Percentiles rank a stretch among this genome's conserved stretches.
phyloP scores from a whole-genome alignment of 2,329 filamentous ascomycete genomes.

The Aureobasidium sp. region DNA sequence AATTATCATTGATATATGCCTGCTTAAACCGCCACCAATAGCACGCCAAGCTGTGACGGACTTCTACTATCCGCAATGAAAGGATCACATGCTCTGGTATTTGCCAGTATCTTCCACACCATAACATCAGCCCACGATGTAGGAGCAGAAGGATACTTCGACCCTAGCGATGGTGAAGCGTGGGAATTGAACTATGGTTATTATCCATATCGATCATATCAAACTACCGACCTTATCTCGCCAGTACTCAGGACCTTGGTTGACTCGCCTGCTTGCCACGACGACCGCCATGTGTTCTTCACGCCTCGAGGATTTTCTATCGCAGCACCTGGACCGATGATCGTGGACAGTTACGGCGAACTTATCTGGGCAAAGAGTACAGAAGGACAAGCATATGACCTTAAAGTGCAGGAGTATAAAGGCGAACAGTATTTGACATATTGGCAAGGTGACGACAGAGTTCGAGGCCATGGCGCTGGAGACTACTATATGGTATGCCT shows the following conservation, averaged over 20 bases:
- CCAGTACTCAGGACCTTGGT: slow-evolving; percentile 12
- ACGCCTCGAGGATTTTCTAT: slow-evolving; percentile 28
- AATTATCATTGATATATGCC: slow-evolving; percentile 10
- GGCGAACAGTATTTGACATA: slow-evolving; percentile 33
- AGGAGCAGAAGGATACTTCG: slow-evolving; percentile 3
- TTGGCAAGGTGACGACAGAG: slow-evolving; percentile 33
- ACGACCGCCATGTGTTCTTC: slow-evolving; percentile 22
- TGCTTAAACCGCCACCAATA: not conserved
- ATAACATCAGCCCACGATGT: slow-evolving; percentile 5
- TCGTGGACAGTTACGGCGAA: slow-evolving; percentile 26
- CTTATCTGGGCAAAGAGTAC: slow-evolving; percentile 28
- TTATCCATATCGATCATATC: slow-evolving; percentile 15
- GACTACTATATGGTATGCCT: slow-evolving; percentile 28
- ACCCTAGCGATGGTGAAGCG: slow-evolving; percentile 14
- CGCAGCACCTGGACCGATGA: slow-evolving; percentile 27
- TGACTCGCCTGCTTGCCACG: slow-evolving; percentile 11
- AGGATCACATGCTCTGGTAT: not conserved
- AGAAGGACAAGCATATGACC: slow-evolving; percentile 29
- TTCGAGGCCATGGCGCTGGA: slow-evolving; percentile 30
- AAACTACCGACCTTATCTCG: slow-evolving; percentile 15
- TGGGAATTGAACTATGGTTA: slow-evolving; percentile 17
- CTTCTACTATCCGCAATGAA: slow-evolving; percentile 5
- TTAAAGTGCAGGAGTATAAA: slow-evolving; percentile 30
- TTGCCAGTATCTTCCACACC: not conserved
- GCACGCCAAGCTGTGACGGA: not conserved